Base-by-base conservation (phyloP, 257 asterid species). In the Ophiorrhiza pumila region DNA sequence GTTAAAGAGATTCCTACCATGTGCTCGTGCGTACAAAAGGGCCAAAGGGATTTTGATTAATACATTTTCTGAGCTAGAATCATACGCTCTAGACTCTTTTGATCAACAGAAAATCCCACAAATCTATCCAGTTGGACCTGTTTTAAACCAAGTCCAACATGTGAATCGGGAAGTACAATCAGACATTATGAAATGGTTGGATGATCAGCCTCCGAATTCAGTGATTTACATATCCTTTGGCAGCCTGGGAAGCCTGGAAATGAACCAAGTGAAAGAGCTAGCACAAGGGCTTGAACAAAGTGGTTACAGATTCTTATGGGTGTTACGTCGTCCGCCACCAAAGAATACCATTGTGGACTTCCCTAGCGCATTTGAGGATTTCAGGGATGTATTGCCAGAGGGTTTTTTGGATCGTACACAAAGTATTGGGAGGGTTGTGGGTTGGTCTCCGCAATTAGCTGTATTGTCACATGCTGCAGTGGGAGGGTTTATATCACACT, bases 31-130 rank as follows among this genome's bases (percentile, higher is more conserved):
- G 13, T 91, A 83, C 35, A 78, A 92, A 65, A 85, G 71, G 57
- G 87, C 91, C 0, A 85, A 79, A 41, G 96, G 90, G 11, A 80
- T 91, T 22, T 73, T 89, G 23, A 53, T 87, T 62, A 89, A 91
- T 80, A 82, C 96, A 4, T 89, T 83, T 25, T 2, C 49, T 2
- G 94, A 86, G 32, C 78, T 91, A 7, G 96, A 91, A 71, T 18
- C 85, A 0, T 69, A 80, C 41, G 85, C 90, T 0, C 75, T 89
- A 39, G 25, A 70, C 46, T 83, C 91, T 23, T 83, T 85, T 32
- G 39, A 25, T 35, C 35, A 7, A 52, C 42, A 41, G n/a, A 50
- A 31, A 12, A 45, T 59, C 5, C 91, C 92, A 0, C 85, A 81
- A 25, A 80, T 87, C 20, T 87, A 85, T 66, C 73, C 96, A 0